A percentile compares a stretch with the other conserved stretches of the same genome.
phyloP scores from a whole-genome alignment of 164 flowering plant species.

The Malania oleifera region DNA sequence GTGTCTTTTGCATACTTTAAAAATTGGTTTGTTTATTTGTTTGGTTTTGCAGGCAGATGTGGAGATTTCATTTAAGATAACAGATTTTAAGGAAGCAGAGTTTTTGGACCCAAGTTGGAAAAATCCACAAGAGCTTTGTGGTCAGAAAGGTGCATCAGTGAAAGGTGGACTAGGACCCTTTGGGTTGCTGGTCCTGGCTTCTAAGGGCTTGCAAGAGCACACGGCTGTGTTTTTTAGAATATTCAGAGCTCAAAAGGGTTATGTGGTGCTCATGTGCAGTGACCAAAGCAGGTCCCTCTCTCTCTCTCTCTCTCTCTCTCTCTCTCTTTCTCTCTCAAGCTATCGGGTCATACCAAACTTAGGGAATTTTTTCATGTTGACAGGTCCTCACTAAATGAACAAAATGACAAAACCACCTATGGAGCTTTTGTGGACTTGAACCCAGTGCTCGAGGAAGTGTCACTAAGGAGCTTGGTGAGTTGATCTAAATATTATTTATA shows the following conservation, averaged over 20 bases:
- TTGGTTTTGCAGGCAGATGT: slow-evolving; percentile 36
- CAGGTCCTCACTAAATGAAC: slow-evolving; percentile 38
- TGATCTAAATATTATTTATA: too few species aligned
- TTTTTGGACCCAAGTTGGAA: slow-evolving; percentile 33
- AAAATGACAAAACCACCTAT: slow-evolving; percentile 33
- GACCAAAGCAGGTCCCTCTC: slow-evolving; percentile 71
- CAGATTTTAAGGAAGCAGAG: slow-evolving; percentile 33
- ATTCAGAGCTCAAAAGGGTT: slow-evolving; percentile 32
- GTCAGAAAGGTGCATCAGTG: slow-evolving; percentile 32
- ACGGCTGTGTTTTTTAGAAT: slow-evolving; percentile 57
- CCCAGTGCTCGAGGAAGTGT: slow-evolving; percentile 23
- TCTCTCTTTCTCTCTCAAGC: background rate
- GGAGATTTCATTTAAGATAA: slow-evolving; percentile 38
- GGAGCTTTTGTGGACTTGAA: slow-evolving; percentile 43
- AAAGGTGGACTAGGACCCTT: slow-evolving; percentile 54
- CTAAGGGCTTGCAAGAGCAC: slow-evolving; percentile 42
- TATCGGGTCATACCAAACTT: background rate
- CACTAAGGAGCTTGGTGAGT: slow-evolving; percentile 36
- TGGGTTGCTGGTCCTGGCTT: slow-evolving; percentile 49
- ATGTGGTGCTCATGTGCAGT: slow-evolving; percentile 61
- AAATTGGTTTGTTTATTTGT: too few species aligned
- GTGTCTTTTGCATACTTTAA: too few species aligned
- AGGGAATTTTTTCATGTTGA: too few species aligned
- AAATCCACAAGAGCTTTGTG: slow-evolving; percentile 41
- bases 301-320: too few species aligned